These are phyloP conservation scores for Entelexis sorbosivorans DNA, from an alignment of 1,139 yeast genomes.

Conservation along the genomic window DNA sequence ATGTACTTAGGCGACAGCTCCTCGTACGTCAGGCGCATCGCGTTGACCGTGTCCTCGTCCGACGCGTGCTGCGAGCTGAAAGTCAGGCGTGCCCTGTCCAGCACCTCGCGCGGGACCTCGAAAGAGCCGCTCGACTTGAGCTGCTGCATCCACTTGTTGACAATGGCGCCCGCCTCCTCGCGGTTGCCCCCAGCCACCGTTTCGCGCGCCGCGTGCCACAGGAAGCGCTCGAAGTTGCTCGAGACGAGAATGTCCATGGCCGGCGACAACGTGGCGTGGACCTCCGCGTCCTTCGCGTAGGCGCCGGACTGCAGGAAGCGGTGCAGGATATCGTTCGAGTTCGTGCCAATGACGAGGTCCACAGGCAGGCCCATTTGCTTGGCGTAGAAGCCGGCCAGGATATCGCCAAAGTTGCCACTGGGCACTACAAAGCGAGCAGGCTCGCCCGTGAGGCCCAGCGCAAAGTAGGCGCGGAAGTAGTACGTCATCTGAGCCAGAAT, in stretches of 20 bases:
- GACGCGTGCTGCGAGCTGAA: conserved; percentile 74
- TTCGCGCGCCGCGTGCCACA: conserved; percentile 85
- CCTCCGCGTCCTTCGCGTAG: conserved; percentile 53
- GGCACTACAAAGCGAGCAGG: conserved; percentile 73
- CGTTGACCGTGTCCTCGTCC: conserved; percentile 61
- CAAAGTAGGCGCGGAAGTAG: conserved; percentile 85
- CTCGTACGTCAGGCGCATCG: conserved; percentile 61
- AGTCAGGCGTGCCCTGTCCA: conserved; percentile 53
- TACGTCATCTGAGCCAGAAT: conserved; percentile 95
- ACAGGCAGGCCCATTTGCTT: conserved; percentile 90
- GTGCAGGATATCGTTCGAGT: conserved; percentile 86
- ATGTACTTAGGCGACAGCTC: conserved; percentile 59
- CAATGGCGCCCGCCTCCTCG: conserved; percentile 60
- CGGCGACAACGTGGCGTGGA: conserved; percentile 84
- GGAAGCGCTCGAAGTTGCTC: conserved; percentile 86
- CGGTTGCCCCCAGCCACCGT: conserved; percentile 44
- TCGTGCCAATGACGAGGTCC: conserved; percentile 85
- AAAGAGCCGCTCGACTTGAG: conserved; percentile 70
- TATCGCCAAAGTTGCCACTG: conserved; percentile 96
- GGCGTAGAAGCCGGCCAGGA: conserved; percentile 91
- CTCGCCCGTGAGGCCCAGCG: conserved; percentile 38
- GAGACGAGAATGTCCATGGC: conserved; percentile 97
- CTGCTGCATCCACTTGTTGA: conserved; percentile 67
- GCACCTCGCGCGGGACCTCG: conserved; percentile 52
- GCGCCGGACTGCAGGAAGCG: conserved; percentile 80